Base-by-base conservation (phyloP, 2,329 filamentous ascomycete genomes). In the Calonectria crousiana region DNA sequence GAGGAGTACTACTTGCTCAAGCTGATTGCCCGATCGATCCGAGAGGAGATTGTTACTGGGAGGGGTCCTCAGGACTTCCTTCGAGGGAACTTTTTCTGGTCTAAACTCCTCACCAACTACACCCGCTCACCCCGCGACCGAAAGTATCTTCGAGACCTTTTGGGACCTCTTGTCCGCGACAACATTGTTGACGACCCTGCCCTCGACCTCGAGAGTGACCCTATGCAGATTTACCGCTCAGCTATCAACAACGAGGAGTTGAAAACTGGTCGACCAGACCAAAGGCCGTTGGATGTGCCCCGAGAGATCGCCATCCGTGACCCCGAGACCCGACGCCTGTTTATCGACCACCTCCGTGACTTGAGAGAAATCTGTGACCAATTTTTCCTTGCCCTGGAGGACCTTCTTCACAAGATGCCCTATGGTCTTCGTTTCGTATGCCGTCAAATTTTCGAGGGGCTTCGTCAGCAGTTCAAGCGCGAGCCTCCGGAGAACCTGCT, bases 171-270 rank as follows among this genome's bases (percentile, higher is more conserved):
- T 62, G 94, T 99, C 78, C 94, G 94, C 75, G 95, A 98, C 82
- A 96, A 97, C 82, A 95, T 99, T 80, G 93, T 98, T 69, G 97
- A 98, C 69, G 97, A 98, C 78, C 93, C 95, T 16, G 93, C 93
- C 6, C 88, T 99, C 41, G 96, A 99, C 83, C 89, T 99, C 32
- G 97, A 99, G 85, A 98, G 96, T 83, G 97, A 99, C 82, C 97
- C 97, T 0, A 93, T 98, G 88, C 96, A 98, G 80, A 99, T 99
- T 72, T 98, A 99, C 85, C 92, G 95, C 52, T 97, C 95, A 6
- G 93, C 95, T 18, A 97, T 99, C 86, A 98, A 97, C 86, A 98
- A 99, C 80, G 96, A 98, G 84, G 97, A 99, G 85, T 91, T 99
- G 30, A 93, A 95, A 23, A 99, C 97, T 0, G 97, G 97, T 6